These are phyloP conservation scores for Ochetophila trinervis DNA, from an alignment of 306 rosid genomes.

Conservation along the genomic window DNA sequence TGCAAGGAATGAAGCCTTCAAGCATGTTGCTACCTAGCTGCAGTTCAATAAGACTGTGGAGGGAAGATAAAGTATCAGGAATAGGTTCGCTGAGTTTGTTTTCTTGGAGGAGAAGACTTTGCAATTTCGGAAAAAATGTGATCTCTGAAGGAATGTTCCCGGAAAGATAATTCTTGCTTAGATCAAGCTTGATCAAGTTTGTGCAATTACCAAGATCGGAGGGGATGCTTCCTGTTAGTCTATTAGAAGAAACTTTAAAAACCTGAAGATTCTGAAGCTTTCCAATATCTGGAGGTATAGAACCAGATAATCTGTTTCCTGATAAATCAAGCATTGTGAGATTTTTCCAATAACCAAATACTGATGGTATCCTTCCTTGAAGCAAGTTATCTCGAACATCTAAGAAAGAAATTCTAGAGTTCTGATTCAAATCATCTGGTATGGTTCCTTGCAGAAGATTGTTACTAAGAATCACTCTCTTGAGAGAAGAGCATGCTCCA, in stretches of 20 bases:
- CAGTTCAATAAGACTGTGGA: conserved; percentile 10
- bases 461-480: conserved; percentile 17
- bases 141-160: conserved; percentile 22
- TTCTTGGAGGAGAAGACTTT: conserved; percentile 20
- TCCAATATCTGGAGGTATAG: conserved; percentile 10
- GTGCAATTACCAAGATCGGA: conserved; percentile 11
- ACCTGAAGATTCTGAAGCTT: conserved; percentile 11
- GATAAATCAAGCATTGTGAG: conserved; percentile 24
- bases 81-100: conserved; percentile 16
- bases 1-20: conserved; percentile 17
- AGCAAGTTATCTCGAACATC: conserved; percentile 24
- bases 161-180: conserved; percentile 15
- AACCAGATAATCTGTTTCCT: conserved; percentile 7
- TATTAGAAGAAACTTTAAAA: conserved; percentile 10
- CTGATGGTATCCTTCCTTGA: conserved; percentile 16
- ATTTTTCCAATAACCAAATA: conserved; percentile 21
- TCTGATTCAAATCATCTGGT: conserved; percentile 14
- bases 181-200: conserved; percentile 12
- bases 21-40: conserved; percentile 23
- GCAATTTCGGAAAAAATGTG: conserved; percentile 15
- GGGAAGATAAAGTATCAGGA: conserved; percentile 19
- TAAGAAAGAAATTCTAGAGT: conserved; percentile 21
- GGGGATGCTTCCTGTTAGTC: conserved; percentile 13
- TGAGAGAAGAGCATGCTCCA: conserved; percentile 17
- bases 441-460: conserved; percentile 18